Evolutionary conservation across 164 flowering plant species (phyloP).

Genomic region (Pachysandra terminalis): DNA sequence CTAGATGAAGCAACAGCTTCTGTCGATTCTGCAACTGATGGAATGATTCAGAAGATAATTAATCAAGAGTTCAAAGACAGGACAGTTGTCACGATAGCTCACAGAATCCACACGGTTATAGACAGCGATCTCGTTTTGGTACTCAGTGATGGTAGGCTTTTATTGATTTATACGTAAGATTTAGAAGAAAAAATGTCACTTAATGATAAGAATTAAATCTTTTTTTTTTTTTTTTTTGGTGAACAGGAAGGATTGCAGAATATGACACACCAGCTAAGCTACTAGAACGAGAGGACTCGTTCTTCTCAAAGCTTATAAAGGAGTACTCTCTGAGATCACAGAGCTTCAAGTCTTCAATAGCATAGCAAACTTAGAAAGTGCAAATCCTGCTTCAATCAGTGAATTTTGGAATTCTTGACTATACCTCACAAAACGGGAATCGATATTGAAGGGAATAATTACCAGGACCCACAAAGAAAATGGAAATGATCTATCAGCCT

Average conservation of each 20-base stretch:
- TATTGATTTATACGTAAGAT: neutral
- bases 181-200: neutral
- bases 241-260: conserved; percentile 81
- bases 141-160: conserved; percentile 77
- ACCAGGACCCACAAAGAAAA: neutral
- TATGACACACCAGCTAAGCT: conserved; percentile 72
- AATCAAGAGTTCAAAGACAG: too few relatives aligned
- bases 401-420: neutral
- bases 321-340: conserved; percentile 89
- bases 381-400: neutral
- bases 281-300: conserved; percentile 71
- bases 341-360: conserved; percentile 39
- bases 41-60: too few relatives aligned
- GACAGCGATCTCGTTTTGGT: conserved; percentile 60
- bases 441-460: neutral
- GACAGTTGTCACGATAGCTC: conserved; percentile 44
- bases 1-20: too few relatives aligned
- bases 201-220: neutral
- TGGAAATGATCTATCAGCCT: neutral
- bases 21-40: too few relatives aligned
- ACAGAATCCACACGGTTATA: conserved; percentile 36
- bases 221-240: conserved; percentile 5
- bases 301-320: conserved; percentile 79
- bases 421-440: too few relatives aligned
- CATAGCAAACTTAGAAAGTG: conserved; percentile 21